Evolutionary conservation across 129 eudicot species (phyloP), one percentile per base, ranked within the genome.

Genomic region (Dittrichia graveolens): DNA sequence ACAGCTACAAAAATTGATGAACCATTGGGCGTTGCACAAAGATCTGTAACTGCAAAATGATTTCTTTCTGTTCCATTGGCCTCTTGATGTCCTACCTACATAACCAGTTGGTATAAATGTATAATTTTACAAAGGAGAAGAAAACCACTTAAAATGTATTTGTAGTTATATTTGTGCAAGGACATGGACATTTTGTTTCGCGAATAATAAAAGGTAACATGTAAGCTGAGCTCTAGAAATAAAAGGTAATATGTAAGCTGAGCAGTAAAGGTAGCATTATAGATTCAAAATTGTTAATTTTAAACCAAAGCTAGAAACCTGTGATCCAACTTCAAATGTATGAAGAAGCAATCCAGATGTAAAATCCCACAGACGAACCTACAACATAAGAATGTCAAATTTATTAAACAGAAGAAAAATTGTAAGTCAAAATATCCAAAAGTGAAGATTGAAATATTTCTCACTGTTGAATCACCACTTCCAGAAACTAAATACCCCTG

Each of bases 301-400:
- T 3, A 15, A 45, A 75, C 5, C 16, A 76, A 24, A 31, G 14
- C 10, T 35, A 64, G 65, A 60, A 74, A 93, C 99, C 97, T 90
- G 69, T 73, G 82, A 75, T 77, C 96, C 97, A 74, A 94, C 94
- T 35, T 88, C 86, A 78, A 89, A 90, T 44, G 97, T 90, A 81
- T 85, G 82, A 62, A 94, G 97, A 74, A 90, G 97, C 62, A 85
- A 84, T 58, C 99, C 99, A 77, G 91, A 82, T 60, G 85, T 48
- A 66, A 71, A 75, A 68, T 94, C 96, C 97, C 99, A 94, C 54
- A 94, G 79, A 73, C 99, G 87, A 77, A 94, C 97, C 99, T 94
- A 78, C 56, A 71, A n/a, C 48, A 74, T 16, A 79, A 34, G 56
- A 75, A 60, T 39, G 63, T 34, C 6, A 61, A 15, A 24, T 38